These are phyloP conservation scores for Kurtzmaniella quercitrusa DNA, from an alignment of 1,139 yeast species.

Conservation along the genomic window DNA sequence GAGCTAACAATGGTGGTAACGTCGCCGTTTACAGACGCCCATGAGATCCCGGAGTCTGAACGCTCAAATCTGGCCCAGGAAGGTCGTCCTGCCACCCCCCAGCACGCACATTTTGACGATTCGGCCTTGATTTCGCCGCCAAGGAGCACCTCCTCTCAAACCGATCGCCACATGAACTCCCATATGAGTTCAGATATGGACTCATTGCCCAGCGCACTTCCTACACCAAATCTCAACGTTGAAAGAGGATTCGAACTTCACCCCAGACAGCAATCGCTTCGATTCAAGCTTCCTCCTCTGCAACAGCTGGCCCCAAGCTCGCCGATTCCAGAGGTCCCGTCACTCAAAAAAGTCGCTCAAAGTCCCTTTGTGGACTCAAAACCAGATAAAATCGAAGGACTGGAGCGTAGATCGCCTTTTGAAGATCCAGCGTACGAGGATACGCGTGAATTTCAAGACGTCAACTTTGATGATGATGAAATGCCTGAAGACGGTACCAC, in stretches of 20 bases:
- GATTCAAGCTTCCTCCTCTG: constrained; percentile 6
- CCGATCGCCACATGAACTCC: constrained; percentile 4
- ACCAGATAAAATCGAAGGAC: constrained; percentile 17
- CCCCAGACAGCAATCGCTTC: constrained; percentile 5
- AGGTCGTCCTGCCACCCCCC: constrained; percentile 2
- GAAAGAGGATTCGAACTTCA: constrained; percentile 9
- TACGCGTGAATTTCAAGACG: constrained; percentile 8
- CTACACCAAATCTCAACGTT: constrained; percentile 26
- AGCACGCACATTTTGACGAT: constrained; percentile 6
- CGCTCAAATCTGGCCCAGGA: not conserved
- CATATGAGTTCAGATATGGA: constrained; percentile 3
- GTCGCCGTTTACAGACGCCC: constrained; percentile 9
- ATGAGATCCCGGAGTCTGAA: constrained; percentile 4
- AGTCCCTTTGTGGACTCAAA: constrained; percentile 21
- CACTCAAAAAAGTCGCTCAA: not conserved
- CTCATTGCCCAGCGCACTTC: constrained; percentile 15
- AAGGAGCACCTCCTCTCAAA: constrained; percentile 3
- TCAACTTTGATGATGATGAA: constrained; percentile 12
- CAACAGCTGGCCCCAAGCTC: constrained; percentile 10
- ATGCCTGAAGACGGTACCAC: constrained; percentile 8
- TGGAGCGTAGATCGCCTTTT: constrained; percentile 10
- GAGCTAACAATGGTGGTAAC: not conserved
- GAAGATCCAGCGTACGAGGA: constrained; percentile 8
- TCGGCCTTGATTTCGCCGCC: constrained; percentile 6
- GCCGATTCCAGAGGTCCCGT: constrained; percentile 4